Evolutionary conservation across 495 filamentous ascomycete species (phyloP), one percentile per base, ranked within the genome.

Genomic region (Tetracladium marchalianum): DNA sequence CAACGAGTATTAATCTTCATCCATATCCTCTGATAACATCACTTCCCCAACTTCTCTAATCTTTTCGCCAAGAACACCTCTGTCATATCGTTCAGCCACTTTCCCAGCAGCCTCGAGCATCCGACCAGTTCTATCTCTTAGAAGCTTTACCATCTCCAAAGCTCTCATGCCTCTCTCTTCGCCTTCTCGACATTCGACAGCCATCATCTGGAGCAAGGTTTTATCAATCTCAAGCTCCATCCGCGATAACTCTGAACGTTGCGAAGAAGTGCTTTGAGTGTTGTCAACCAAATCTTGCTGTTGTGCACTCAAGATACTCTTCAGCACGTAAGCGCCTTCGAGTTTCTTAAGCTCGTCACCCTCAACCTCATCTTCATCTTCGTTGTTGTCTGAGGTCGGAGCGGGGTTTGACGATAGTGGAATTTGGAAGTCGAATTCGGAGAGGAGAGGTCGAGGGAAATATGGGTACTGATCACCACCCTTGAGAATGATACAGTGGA

Each of bases 401-500:
- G 47, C 53, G 2, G 46, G 43, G 39, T 67, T 65, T 2, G 73
- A 77, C 5, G 80, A 77, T 35, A 95, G 66, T 1, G 92, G 92
- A 17, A 97, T 76, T 38, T 80, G 73, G 67, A 98, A 94, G 35
- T 90, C 87, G 57, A 97, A 97, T 63, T 98, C 92, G 49, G 78
- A 85, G 33, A 98, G 83, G 35, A 96, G 66, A 0, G 92, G 89
- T 5, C 87, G 82, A 0, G 92, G 92, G 68, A 96, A 97, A 69
- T 95, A 95, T 3, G 92, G 92, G 60, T 96, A 79, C 58, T 82
- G 74, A 56, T 98, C 93, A 11, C 82, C 84, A 45, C 92, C 92
- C 59, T 98, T 97, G 54, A 98, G 82, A 54, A 98, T 97, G 64
- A 97, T 95, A 65, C 93, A 97, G 68, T 97, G 90, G 64, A 98